phyloP scores from a whole-genome alignment of 164 flowering plant species.

The Saururus chinensis region DNA sequence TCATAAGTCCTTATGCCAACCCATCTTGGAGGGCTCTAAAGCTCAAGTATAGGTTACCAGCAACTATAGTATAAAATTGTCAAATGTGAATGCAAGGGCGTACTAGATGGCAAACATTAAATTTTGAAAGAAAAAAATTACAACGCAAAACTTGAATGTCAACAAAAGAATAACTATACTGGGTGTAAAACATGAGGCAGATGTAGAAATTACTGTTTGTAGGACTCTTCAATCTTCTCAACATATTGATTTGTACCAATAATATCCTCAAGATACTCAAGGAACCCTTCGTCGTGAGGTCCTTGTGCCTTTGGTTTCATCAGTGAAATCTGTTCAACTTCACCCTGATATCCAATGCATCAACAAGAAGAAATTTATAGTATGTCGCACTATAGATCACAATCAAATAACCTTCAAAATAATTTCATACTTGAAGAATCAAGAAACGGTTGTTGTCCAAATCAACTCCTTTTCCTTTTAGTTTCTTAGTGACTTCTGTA shows the following conservation, averaged over 20 bases:
- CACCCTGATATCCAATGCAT: conserved; percentile 45
- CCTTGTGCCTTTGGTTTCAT: conserved; percentile 98
- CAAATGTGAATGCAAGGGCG: no score
- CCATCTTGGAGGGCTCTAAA: no score
- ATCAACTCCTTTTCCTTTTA: conserved; percentile 94
- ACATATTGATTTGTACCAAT: conserved; percentile 95
- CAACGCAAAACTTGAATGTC: no score
- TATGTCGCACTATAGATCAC: neutral
- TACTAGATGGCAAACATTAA: no score
- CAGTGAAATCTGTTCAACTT: conserved; percentile 95
- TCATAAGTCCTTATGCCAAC: no score
- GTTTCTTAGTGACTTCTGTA: conserved; percentile 79
- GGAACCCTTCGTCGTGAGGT: conserved; percentile 95
- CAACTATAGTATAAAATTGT: no score
- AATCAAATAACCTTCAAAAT: neutral
- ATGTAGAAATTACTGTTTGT: conserved; percentile 46
- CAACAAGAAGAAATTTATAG: neutral
- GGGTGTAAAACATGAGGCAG: neutral
- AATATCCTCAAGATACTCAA: conserved; percentile 94
- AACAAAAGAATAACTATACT: no score
- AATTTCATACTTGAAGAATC: conserved; percentile 73
- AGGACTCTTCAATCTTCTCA: conserved; percentile 78
- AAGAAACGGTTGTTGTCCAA: conserved; percentile 91
- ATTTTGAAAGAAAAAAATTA: no score
- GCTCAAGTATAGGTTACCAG: no score